Percentiles rank a stretch among this genome's conserved stretches.
Conservation (phyloP, 176 grass and related monocot species). For the Areca catechu region DNA sequence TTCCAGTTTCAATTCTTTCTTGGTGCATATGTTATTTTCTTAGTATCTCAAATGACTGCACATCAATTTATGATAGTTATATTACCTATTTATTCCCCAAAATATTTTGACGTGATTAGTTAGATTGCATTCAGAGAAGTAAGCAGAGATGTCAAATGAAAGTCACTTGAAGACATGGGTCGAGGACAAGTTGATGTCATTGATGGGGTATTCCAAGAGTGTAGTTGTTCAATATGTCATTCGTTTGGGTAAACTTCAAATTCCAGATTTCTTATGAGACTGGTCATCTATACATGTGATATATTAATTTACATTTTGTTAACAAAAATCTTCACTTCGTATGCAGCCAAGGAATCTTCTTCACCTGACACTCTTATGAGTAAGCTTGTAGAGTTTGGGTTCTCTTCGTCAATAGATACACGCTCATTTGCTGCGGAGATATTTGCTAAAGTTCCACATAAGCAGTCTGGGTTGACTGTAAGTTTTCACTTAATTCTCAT, state of each 20-base stretch:
- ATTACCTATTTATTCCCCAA: no score
- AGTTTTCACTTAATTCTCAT: slow-evolving; percentile 1
- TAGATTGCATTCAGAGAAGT: no score
- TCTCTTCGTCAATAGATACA: slow-evolving; percentile 36
- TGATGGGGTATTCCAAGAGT: slow-evolving; percentile 60
- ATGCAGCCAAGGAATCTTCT: slow-evolving; percentile 64
- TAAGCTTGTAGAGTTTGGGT: slow-evolving; percentile 62
- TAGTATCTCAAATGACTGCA: no score
- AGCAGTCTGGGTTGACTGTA: slow-evolving; percentile 49
- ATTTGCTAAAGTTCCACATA: slow-evolving; percentile 58
- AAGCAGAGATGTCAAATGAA: slow-evolving; percentile 40
- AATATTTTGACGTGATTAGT: no score
- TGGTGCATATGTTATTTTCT: no score
- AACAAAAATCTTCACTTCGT: neutral
- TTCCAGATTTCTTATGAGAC: no score
- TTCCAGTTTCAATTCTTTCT: no score
- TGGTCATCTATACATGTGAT: no score
- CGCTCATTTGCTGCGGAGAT: slow-evolving; percentile 50
- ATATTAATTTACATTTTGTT: no score
- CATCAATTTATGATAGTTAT: no score
- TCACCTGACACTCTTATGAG: slow-evolving; percentile 42
- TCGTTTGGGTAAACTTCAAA: slow-evolving; percentile 34
- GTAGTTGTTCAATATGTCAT: slow-evolving; percentile 76
- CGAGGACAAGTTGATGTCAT: slow-evolving; percentile 59
- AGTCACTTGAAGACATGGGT: slow-evolving; percentile 73